Evolutionary conservation across 164 flowering plant genomes (phyloP), one percentile per base, ranked within the genome.

Genomic region (Buxus sempervirens): DNA sequence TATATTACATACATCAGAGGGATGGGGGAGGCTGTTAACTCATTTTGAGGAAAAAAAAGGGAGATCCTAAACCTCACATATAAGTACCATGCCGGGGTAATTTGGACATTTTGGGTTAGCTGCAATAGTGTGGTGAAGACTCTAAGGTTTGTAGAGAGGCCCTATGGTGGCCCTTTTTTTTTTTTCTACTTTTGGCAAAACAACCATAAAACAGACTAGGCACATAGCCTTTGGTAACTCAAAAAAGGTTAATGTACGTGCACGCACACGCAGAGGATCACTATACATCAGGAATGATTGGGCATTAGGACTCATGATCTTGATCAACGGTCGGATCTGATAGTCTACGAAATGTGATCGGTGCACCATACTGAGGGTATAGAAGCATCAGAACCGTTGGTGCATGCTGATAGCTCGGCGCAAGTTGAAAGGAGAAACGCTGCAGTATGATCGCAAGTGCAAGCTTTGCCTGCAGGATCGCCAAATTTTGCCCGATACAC

Each of bases 321-420:
- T 63, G 62, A 53, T 51, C 23, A 12, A 1, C 48, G 26, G 54
- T 20, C 0, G 71, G 72, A 32, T 59, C 70, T 14, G 68, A 54
- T 62, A 86, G 55, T 1, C 73, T 60, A 23, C 70, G 78, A 53
- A 95, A 89, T 25, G 79, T 75, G 67, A 95, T 66, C 16, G 94
- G 99, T 0, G 99, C 97, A 8, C 99, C 99, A 60, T 88, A 73
- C 63, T 92, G 94, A 0, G 99, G 99, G 71, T 90, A 83, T 2
- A 95, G 83, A 8, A 92, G 80, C 89, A 95, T 85, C 66, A 88
- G 73, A 15, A 95, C 96, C 63, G 93, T 85, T 8, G 99, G 99
- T 19, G 96, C 96, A 57, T 95, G 99, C 65, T 80, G 85, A 66
- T 95, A 95, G 56, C 67, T 74, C 1, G 93, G 87, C 19, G 93